phyloP scores from a whole-genome alignment of 495 filamentous ascomycete genomes.

The Rhizodiscina lignyota region DNA sequence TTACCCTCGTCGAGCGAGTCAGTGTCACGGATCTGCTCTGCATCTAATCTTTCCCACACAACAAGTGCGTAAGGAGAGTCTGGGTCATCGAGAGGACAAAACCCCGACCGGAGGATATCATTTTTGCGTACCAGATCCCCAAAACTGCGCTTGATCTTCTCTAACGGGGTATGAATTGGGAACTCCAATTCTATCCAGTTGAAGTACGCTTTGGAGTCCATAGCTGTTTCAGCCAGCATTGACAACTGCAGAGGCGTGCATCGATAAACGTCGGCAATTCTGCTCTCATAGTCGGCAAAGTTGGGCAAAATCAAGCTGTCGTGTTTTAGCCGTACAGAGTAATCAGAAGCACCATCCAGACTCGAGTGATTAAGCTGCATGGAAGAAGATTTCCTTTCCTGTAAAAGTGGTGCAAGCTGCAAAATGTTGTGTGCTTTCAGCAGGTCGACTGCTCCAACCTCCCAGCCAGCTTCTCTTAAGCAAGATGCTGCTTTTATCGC shows the following conservation, averaged over 20 bases:
- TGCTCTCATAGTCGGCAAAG: too few relatives aligned
- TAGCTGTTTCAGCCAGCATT: conserved; percentile 58
- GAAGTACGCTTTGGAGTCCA: conserved; percentile 41
- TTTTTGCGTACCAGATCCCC: conserved; percentile 32
- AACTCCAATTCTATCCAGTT: conserved; percentile 55
- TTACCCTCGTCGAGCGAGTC: conserved; percentile 8
- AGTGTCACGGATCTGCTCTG: conserved; percentile 26
- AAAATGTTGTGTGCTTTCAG: conserved; percentile 33
- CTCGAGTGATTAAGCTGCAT: neutral
- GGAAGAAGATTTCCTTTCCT: neutral
- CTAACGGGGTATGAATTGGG: conserved; percentile 11
- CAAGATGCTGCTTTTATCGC: conserved; percentile 49
- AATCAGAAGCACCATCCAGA: neutral
- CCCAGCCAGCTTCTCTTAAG: conserved; percentile 34
- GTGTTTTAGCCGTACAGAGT: neutral
- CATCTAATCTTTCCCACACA: conserved; percentile 34
- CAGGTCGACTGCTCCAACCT: conserved; percentile 35
- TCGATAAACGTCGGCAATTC: conserved; percentile 36
- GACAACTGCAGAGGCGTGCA: conserved; percentile 57
- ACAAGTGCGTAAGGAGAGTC: conserved; percentile 40
- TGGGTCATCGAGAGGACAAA: conserved; percentile 30
- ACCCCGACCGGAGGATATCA: conserved; percentile 54
- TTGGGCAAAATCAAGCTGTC: neutral
- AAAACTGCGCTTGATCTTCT: conserved; percentile 29
- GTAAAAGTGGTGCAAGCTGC: conserved; percentile 9